These are phyloP conservation scores for Sporobolomyces pararoseus DNA, from an alignment of 768 basidiomycete species.

Conservation along the genomic window DNA sequence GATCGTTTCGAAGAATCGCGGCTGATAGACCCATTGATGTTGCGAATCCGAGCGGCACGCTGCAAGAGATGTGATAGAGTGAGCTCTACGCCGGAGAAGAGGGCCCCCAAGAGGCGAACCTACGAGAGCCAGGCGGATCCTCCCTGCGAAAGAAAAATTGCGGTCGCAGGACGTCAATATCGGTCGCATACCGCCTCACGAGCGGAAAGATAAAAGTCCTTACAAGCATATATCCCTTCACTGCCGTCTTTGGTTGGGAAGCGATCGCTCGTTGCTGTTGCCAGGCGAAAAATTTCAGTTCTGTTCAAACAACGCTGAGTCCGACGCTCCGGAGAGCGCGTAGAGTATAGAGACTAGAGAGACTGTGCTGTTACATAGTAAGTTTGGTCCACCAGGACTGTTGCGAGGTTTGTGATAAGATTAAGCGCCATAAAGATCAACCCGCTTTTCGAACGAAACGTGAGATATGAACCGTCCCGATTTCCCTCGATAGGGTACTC, in stretches of 20 bases:
- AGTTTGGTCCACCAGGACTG: no score
- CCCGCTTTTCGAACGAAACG: constrained; percentile 71
- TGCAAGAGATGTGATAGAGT: no score
- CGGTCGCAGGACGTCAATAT: no score
- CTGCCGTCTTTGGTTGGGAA: constrained; percentile 70
- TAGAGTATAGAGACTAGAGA: no score
- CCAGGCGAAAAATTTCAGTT: neutral
- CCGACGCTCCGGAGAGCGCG: no score
- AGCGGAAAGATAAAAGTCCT: neutral
- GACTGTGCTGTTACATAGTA: no score
- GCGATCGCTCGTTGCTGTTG: constrained; percentile 76
- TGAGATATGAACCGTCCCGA: constrained; percentile 76
- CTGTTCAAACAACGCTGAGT: no score
- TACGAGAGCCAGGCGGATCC: constrained; percentile 82
- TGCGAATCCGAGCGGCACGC: constrained; percentile 14
- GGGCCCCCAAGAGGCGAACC: constrained; percentile 51
- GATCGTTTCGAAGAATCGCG: constrained; percentile 11
- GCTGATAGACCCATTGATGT: constrained; percentile 16
- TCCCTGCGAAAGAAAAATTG: constrained; percentile 56
- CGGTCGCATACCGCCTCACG: no score
- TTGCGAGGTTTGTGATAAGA: no score
- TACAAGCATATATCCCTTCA: constrained; percentile 76
- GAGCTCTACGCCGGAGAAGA: constrained; percentile 46
- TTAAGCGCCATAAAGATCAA: constrained; percentile 72
- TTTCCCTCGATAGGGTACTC: constrained; percentile 58